Evolutionary conservation across 352 stramenopile genomes (phyloP), one percentile per base, ranked within the genome.

Genomic region (Phytophthora aleatoria): DNA sequence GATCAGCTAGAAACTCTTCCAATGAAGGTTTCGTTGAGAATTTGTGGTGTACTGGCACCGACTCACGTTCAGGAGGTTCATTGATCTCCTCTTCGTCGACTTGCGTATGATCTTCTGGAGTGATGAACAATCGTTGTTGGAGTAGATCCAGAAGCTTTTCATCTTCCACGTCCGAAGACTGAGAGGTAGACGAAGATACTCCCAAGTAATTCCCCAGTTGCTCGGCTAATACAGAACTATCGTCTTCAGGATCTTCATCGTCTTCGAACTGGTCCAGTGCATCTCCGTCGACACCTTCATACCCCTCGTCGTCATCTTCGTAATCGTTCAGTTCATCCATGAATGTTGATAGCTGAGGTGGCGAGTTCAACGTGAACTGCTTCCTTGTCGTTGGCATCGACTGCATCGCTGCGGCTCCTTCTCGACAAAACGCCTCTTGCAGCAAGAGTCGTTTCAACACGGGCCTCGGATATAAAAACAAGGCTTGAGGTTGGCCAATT

Each of bases 261-360:
- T 47, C 50, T 36, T 69, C 26, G 1, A 50, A 43, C 13, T 61
- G 24, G 35, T 75, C 33, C n/a, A 65, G 13, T 8, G n/a, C 31
- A 2, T 56, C 44, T 42, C 47, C 50, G 20, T 68, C 67, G 27
- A 69, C 51, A 38, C 44, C 57, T 55, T 61, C 69, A 15, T 64
- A 60, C 30, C 64, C 56, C n/a, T 64, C 63, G 10, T 64, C 63
- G 10, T 70, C 64, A 7, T 67, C 65, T n/a, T 68, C 57, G n/a
- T 72, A 71, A 62, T 71, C 54, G 11, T 68, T 51, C 3, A 64
- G 36, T 11, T 67, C 64, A 43, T 58, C 54, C 8, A n/a, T 42
- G 11, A 67, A 59, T 1, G 30, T 12, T 15, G 47, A 58, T 39
- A 69, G 26, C 20, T 69, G 48, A 24, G 55, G 54, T 28, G 61